Evolutionary conservation across 257 asterid species (phyloP).

Genomic region (Nemophila menziesii): DNA sequence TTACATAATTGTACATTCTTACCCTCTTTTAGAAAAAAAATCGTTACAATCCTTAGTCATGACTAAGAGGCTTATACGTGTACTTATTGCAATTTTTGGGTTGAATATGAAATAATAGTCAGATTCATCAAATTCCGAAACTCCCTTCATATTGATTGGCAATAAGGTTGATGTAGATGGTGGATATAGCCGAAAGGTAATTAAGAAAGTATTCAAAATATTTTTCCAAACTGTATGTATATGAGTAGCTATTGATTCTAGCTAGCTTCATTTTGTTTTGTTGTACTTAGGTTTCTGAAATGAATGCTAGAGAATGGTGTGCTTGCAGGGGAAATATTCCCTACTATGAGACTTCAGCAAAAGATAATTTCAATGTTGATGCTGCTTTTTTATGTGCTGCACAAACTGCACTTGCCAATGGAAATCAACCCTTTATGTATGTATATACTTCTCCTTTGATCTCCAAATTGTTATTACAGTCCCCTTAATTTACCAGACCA

Average conservation of each 20-base stretch:
- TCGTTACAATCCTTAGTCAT: too few species aligned
- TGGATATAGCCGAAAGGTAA: slow-evolving; percentile 60
- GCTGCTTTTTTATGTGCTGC: slow-evolving; percentile 54
- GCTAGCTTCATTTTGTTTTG: too few species aligned
- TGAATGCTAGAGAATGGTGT: slow-evolving; percentile 66
- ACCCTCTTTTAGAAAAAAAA: too few species aligned
- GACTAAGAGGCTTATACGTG: too few species aligned
- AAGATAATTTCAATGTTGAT: slow-evolving; percentile 62
- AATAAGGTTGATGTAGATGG: slow-evolving; percentile 69
- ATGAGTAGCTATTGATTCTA: too few species aligned
- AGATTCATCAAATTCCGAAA: slow-evolving; percentile 51
- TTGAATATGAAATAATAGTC: slow-evolving; percentile 27
- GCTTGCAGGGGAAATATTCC: slow-evolving; percentile 56
- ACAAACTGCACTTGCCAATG: slow-evolving; percentile 41
- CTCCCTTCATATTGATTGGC: slow-evolving; percentile 79
- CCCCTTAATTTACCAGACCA: too few species aligned
- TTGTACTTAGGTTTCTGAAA: slow-evolving; percentile 72
- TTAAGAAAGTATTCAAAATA: too few species aligned
- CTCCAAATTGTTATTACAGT: not conserved
- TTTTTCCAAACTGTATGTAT: too few species aligned
- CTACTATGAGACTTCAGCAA: slow-evolving; percentile 82
- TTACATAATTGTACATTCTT: too few species aligned
- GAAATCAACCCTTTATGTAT: slow-evolving; percentile 21
- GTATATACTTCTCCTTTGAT: not conserved
- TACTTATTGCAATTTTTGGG: too few species aligned